phyloP scores from a whole-genome alignment of 306 rosid species.

The Argentina anserina region DNA sequence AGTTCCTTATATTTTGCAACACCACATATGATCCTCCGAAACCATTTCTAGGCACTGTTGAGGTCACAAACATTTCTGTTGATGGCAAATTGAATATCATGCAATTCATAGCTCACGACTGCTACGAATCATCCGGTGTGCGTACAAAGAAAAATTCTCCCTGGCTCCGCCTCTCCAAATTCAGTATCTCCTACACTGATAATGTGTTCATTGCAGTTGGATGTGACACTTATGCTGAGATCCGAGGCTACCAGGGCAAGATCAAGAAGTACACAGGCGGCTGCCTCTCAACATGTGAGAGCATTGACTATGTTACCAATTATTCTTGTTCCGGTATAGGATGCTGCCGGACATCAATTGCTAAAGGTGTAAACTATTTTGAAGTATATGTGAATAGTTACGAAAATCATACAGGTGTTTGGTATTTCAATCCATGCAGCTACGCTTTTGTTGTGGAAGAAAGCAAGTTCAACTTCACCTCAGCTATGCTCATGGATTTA shows the following conservation, averaged over 20 bases:
- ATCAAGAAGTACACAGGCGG: constrained; percentile 15
- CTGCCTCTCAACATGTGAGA: constrained; percentile 26
- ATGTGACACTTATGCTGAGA: constrained; percentile 16
- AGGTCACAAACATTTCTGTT: constrained; percentile 13
- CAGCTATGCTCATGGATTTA: neutral
- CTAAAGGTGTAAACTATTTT: neutral
- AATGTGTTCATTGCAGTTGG: constrained; percentile 33
- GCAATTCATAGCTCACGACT: neutral
- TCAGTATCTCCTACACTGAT: constrained; percentile 16
- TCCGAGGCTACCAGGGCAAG: rapidly evolving
- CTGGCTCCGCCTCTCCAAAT: neutral
- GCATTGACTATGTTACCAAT: neutral
- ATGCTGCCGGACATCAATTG: constrained; percentile 36
- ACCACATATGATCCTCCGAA: neutral
- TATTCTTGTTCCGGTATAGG: constrained; percentile 36
- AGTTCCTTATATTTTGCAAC: constrained; percentile 16
- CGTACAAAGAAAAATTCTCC: rapidly evolving
- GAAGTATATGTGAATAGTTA: rapidly evolving
- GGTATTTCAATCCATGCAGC: constrained; percentile 28
- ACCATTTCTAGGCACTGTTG: neutral
- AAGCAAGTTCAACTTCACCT: constrained; percentile 13
- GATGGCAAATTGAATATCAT: constrained; percentile 9
- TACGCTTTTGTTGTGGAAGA: constrained; percentile 26
- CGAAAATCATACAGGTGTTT: rapidly evolving
- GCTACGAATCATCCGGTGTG: neutral